A percentile compares a stretch with the other conserved stretches of the same genome.
Conservation (phyloP, 805 yeast species). For the Zygosaccharomyces kombuchaensis region DNA sequence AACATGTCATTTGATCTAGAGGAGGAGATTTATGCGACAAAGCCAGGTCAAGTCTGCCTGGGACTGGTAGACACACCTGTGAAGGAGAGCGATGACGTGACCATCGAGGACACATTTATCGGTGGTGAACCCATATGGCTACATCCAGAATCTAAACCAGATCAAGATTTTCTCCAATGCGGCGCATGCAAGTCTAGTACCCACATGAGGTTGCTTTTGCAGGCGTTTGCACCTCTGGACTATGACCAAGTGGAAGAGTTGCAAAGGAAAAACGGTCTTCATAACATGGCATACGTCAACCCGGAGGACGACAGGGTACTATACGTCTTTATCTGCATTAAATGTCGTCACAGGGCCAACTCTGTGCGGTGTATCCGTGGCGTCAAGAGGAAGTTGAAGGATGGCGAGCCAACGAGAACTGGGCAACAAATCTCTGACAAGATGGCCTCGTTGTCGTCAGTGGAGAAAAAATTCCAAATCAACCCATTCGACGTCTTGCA, state of each 20-base stretch:
- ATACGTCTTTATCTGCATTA: conserved; percentile 73
- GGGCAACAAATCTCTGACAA: conserved; percentile 43
- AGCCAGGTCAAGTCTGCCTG: conserved; percentile 42
- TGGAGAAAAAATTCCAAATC: conserved; percentile 39
- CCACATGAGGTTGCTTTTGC: conserved; percentile 64
- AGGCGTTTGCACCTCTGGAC: conserved; percentile 77
- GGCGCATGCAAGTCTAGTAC: conserved; percentile 50
- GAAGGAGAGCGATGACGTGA: conserved; percentile 42
- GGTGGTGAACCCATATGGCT: conserved; percentile 82
- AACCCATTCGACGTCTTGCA: conserved; percentile 32
- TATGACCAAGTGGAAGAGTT: conserved; percentile 24
- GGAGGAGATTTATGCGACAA: conserved; percentile 19
- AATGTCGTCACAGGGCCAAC: conserved; percentile 70
- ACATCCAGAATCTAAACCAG: conserved; percentile 54
- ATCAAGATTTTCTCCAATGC: conserved; percentile 52
- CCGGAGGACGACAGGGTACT: conserved; percentile 73
- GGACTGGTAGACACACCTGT: conserved; percentile 66
- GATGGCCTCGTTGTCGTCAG: conserved; percentile 38
- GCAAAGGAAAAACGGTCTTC: conserved; percentile 11
- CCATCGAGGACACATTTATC: conserved; percentile 64
- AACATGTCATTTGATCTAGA: conserved; percentile 17
- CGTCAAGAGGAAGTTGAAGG: conserved; percentile 60
- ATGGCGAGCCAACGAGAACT: conserved; percentile 40
- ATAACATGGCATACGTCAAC: conserved; percentile 29
- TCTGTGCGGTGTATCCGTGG: conserved; percentile 75